Conservation (phyloP, 2,329 filamentous ascomycete species). For the Cylindrodendrum hubeiense region DNA sequence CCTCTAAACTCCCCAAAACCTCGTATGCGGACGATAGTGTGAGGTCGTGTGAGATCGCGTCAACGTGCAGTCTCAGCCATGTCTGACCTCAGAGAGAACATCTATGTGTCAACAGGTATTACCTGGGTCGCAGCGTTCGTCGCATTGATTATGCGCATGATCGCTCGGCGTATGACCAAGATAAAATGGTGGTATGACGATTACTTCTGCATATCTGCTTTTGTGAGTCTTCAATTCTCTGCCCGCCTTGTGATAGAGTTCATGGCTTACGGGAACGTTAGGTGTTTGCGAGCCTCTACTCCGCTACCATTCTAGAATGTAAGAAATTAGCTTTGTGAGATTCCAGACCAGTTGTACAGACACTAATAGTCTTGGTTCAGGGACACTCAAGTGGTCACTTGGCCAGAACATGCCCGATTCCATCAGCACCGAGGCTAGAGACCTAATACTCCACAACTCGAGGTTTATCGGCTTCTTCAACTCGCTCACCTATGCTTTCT, state of each 20-base stretch:
- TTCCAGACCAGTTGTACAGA: too few species aligned
- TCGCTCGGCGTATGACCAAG: slow-evolving; percentile 41
- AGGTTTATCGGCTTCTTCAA: slow-evolving; percentile 34
- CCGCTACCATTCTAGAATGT: slow-evolving; percentile 34
- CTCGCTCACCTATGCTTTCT: slow-evolving; percentile 40
- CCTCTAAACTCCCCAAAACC: not conserved
- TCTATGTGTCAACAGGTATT: slow-evolving; percentile 30
- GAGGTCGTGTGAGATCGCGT: too few species aligned
- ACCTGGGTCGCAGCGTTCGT: slow-evolving; percentile 39
- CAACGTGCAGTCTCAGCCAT: slow-evolving; percentile 18
- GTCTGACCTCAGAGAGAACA: slow-evolving; percentile 34
- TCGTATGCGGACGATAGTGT: not conserved
- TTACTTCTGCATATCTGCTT: slow-evolving; percentile 38
- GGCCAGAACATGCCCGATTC: slow-evolving; percentile 30
- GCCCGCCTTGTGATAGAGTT: accelerated
- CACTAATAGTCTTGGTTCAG: slow-evolving; percentile 25
- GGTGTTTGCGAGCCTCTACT: slow-evolving; percentile 36
- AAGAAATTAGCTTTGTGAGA: not conserved
- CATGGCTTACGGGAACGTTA: slow-evolving; percentile 20
- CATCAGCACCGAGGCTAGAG: slow-evolving; percentile 19
- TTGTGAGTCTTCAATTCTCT: slow-evolving; percentile 30
- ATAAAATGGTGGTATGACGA: slow-evolving; percentile 42
- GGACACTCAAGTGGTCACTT: slow-evolving; percentile 33
- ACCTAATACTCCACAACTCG: slow-evolving; percentile 29
- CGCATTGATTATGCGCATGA: slow-evolving; percentile 33